Evolutionary conservation across 257 asterid genomes (phyloP).

Genomic region (Solanum virginianum): DNA sequence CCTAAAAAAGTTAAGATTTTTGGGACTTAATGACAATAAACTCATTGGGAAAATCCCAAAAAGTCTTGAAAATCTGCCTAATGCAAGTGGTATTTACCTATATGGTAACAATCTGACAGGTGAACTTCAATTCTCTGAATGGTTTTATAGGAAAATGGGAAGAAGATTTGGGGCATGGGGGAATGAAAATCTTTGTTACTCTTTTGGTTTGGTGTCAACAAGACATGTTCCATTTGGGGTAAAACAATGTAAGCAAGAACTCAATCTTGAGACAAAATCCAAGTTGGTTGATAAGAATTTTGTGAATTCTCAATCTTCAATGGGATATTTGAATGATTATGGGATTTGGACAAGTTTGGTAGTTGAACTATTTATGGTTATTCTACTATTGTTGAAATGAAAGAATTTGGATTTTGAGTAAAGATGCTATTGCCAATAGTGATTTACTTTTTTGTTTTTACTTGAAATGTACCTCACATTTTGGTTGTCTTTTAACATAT

Average conservation of each 20-base stretch:
- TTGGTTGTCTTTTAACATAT: background rate
- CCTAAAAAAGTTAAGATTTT: slow-evolving; percentile 46
- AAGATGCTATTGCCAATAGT: background rate
- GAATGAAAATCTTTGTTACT: slow-evolving; percentile 68
- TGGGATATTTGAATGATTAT: slow-evolving; percentile 10
- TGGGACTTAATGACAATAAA: slow-evolving; percentile 69
- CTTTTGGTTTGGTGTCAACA: slow-evolving; percentile 11
- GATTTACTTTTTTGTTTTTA: background rate
- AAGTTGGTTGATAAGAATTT: slow-evolving; percentile 12
- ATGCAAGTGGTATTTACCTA: slow-evolving; percentile 51
- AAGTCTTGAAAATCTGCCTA: slow-evolving; percentile 41
- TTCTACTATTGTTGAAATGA: background rate
- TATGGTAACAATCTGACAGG: slow-evolving; percentile 87
- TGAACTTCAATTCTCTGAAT: slow-evolving; percentile 45
- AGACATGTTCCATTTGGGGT: slow-evolving; percentile 57
- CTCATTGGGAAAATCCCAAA: slow-evolving; percentile 54
- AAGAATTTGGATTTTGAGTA: background rate
- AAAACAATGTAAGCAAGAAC: slow-evolving; percentile 31
- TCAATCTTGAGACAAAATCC: slow-evolving; percentile 7
- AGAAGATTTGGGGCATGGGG: slow-evolving; percentile 84
- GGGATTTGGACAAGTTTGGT: slow-evolving; percentile 15
- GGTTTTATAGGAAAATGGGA: slow-evolving; percentile 64
- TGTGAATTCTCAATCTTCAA: slow-evolving; percentile 6
- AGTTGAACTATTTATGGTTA: slow-evolving; percentile 14
- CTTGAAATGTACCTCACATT: background rate